phyloP scores from a whole-genome alignment of 164 flowering plant genomes.

The Vitis labrusca region DNA sequence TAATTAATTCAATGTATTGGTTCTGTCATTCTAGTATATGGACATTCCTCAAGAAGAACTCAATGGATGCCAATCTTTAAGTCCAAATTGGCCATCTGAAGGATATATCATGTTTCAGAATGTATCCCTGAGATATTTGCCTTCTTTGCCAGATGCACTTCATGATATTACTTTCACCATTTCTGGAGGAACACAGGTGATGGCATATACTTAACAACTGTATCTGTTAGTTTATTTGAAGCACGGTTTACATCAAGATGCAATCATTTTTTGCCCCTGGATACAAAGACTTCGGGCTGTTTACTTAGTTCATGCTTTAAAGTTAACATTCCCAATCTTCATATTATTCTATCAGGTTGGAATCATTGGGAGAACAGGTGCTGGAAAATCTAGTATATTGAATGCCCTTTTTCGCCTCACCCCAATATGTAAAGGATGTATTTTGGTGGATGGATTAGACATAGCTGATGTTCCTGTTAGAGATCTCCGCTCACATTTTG shows the following conservation, averaged over 20 bases:
- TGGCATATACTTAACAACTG: conserved; percentile 1
- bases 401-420: conserved; percentile 89
- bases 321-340: background rate
- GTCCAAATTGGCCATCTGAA: conserved; percentile 63
- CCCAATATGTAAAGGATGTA: conserved; percentile 64
- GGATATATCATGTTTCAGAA: conserved; percentile 75
- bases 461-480: conserved; percentile 56
- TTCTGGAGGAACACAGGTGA: conserved; percentile 71
- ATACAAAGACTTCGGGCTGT: background rate
- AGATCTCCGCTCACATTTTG: conserved; percentile 71
- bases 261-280: background rate
- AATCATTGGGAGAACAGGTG: conserved; percentile 96
- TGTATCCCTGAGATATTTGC: conserved; percentile 78
- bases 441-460: conserved; percentile 69
- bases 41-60: conserved; percentile 83
- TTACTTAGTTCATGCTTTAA: background rate
- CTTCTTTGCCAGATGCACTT: conserved; percentile 77
- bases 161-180: conserved; percentile 57
- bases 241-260: too few relatives aligned
- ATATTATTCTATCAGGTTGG: conserved; percentile 62
- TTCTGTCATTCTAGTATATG: conserved; percentile 58
- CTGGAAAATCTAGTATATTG: conserved; percentile 93
- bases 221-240: background rate
- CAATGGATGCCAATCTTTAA: conserved; percentile 36
- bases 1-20: too few relatives aligned